A percentile compares a stretch with the other conserved stretches of the same genome.
Conservation (phyloP, 2,329 filamentous ascomycete genomes). For the Fusarium sp. region DNA sequence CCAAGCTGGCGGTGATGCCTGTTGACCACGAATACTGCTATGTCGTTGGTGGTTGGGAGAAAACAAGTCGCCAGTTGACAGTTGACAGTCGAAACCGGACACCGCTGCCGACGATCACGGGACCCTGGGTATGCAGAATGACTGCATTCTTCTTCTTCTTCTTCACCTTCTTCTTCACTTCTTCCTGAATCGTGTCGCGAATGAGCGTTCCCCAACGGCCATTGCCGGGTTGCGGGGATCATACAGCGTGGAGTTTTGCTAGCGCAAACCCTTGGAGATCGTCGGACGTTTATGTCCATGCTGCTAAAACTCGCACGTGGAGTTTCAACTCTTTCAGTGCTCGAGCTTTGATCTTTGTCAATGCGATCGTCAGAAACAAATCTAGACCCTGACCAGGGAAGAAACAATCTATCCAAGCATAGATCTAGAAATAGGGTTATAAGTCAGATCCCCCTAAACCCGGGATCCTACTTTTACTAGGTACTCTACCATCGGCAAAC, state of each 20-base stretch:
- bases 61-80: no score
- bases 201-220: constrained; percentile 13
- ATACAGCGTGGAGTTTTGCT: constrained; percentile 24
- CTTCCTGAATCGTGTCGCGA: constrained; percentile 16
- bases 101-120: constrained; percentile 35
- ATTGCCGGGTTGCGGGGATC: constrained; percentile 32
- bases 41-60: constrained; percentile 30
- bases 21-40: constrained; percentile 14
- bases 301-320: constrained; percentile 34
- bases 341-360: constrained; percentile 27
- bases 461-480: background rate
- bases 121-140: constrained; percentile 28
- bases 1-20: constrained; percentile 35
- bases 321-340: constrained; percentile 29
- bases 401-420: background rate
- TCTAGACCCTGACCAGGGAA: constrained; percentile 12
- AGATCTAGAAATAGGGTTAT: background rate
- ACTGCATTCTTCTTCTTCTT: constrained; percentile 32
- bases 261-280: constrained; percentile 35
- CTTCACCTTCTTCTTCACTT: constrained; percentile 14
- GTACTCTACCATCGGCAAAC: background rate
- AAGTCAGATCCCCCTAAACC: background rate
- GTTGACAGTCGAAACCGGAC: background rate
- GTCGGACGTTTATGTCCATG: constrained; percentile 35
- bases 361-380: constrained; percentile 3